Base-by-base conservation (phyloP, 2,329 filamentous ascomycete species). In the Pyricularia grisea region DNA sequence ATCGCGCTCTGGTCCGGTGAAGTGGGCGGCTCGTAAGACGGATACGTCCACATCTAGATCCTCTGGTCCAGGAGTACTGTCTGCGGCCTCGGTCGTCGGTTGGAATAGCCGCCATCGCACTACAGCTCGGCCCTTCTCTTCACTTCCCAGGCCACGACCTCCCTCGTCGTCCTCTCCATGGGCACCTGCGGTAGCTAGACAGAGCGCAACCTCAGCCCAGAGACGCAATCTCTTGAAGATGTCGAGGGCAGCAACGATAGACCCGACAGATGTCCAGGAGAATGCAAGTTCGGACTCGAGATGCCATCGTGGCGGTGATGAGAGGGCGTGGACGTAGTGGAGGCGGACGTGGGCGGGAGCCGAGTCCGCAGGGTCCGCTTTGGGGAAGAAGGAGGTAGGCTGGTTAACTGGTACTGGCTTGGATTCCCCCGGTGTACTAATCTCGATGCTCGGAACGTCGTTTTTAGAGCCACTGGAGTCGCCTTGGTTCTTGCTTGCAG, bases 171-270 rank as follows among this genome's bases (percentile, higher is more conserved):
- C 85, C n/a, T 90, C 86, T 0, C 90, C 92, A 0, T 88, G 84
- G 67, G 79, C 82, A 25, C 80, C 86, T 65, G 77, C 83, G 76
- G 80, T 84, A 14, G 93, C 94, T 74, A 93, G 90, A 77, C 95
- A 99, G 1, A 99, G 84, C 0, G 95, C 94, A 4, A 94, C 93
- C 79, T 99, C 95, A 1, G 95, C 92, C 93, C 95, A 98, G 78
- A 98, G 90, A 69, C 93, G 89, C 23, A 99, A 81, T 3, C 95
- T 87, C 79, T 97, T 94, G 79, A 98, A 99, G 71, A 99, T 98
- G 71, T 97, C 95, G 1, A 99, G 85, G 0, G 95, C 95, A 0
- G 94, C 97, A 3, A 92, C 85, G 1, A 99, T 81, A 60, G 93
- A 96, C 11, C 95, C 95, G 2, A 97, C 86, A 66, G 88, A 87